Base-by-base conservation (phyloP, 306 rosid species). In the Cucumis hystrix region DNA sequence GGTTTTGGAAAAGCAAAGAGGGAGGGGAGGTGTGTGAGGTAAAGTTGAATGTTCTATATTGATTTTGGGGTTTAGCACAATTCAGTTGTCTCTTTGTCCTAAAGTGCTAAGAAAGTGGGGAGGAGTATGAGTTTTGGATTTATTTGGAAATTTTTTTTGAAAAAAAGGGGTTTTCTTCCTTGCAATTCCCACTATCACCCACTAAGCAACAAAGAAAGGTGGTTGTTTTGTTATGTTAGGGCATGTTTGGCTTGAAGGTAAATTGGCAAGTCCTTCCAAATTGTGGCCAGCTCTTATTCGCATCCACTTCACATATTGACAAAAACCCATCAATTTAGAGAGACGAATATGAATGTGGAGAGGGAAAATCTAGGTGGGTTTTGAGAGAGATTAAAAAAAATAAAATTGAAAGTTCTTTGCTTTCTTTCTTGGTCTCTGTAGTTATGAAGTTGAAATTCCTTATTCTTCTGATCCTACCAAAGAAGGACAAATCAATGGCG, bases 251-350 rank as follows among this genome's bases (percentile, higher is more conserved):
- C 77, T 77, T 64, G 80, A 78, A 76, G 56, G 56, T 83, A 68
- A 79, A 70, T 39, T 40, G 30, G n/a, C 40, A 75, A 56, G 75
- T 81, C 10, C 41, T 30, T 64, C 86, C 85, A 74, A 79, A 80
- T 15, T 78, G 47, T 66, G 81, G 83, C 83, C 89, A 80, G 83
- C 85, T 82, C 87, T 87, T 83, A 83, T 87, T 85, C 87, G 79
- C 82, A 63, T 87, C 87, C 85, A 80, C 71, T 83, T 47, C 80
- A 79, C 79, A 15, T 59, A 23, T 49, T 68, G 87, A 70, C 88
- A 78, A 83, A 69, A 43, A 0, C 8, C 15, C 43, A 17, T 35
- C 74, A 73, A 60, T 28, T 75, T 77, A 76, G 55, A 65, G 60
- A 57, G 45, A 7, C 21, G 30, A 58, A 6, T 30, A 28, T 15